A percentile compares a stretch with the other conserved stretches of the same genome.
Evolutionary conservation across 352 stramenopile species (phyloP).

Genomic region (Aphanomyces astaci): DNA sequence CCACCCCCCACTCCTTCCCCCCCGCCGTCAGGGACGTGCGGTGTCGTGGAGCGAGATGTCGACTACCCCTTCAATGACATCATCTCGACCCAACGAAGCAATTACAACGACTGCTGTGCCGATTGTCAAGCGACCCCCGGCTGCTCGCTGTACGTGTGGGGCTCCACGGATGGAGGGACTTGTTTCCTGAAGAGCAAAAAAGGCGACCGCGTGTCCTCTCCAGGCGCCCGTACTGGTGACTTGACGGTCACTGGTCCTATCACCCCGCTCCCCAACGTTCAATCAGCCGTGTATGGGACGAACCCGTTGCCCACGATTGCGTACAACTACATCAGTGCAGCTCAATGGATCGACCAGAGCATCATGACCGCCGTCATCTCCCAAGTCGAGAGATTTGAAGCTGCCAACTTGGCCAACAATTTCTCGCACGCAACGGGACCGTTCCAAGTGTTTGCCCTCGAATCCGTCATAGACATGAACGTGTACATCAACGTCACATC

Average conservation of each 20-base stretch:
- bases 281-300: not conserved
- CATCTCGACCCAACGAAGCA: not conserved
- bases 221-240: not conserved
- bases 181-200: constrained; percentile 20
- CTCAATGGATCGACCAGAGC: constrained; percentile 6
- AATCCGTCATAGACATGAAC: not conserved
- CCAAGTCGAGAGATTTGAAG: not conserved
- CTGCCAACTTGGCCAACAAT: not conserved
- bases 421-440: not conserved
- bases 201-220: not conserved
- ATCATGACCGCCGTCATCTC: not conserved
- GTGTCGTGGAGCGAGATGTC: not conserved
- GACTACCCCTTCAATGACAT: constrained; percentile 4
- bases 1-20: not conserved
- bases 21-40: no score
- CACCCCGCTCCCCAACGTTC: not conserved
- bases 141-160: constrained; percentile 1
- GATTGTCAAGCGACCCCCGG: constrained; percentile 1
- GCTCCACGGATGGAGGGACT: not conserved
- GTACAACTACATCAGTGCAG: not conserved
- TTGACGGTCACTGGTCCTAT: not conserved
- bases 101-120: not conserved
- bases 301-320: not conserved
- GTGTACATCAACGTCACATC: not conserved
- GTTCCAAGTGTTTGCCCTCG: not conserved